Base-by-base conservation (phyloP, 768 basidiomycete genomes). In the Collybiopsis luxurians region DNA sequence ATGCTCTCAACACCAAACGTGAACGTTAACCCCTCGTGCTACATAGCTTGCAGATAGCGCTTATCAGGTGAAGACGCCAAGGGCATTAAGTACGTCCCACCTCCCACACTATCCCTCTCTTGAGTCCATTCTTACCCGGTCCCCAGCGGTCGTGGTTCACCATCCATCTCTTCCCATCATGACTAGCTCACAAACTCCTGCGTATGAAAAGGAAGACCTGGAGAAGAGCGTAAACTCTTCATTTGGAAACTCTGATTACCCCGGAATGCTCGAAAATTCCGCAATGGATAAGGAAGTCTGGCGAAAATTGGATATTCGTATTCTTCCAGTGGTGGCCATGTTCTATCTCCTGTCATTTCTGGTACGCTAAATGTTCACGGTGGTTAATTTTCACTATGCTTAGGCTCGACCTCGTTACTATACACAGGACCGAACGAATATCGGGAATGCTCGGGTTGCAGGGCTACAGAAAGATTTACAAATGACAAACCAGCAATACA, bases 381-480 rank as follows among this genome's bases (percentile, higher is more conserved):
- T n/a, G n/a, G 12, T 23, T 19, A 15, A 9, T 36, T 24, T 38
- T 13, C 17, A 7, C 15, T n/a, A 6, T 19, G 11, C 23, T 30
- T 28, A 28, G 2, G n/a, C 11, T 12, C 5, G 38, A 26, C 40
- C 11, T 26, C 21, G 5, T 40, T 6, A 28, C 17, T 21, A 4
- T 19, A 15, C 27, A n/a, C n/a, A 56, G 53, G 62, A 62, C 55
- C 56, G 64, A 40, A 63, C 62, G 21, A 66, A 66, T 40, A 46
- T 66, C 24, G 64, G 63, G n/a, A 66, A 66, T 56, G 61, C 63
- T 42, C 52, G 59, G 1, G 61, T 65, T 13, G 64, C 64, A 23
- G 62, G 62, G 26, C 55, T 65, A 7, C 60, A 63, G 43, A 59
- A 60, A 38, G 64, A 65, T 45, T 57, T 65, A 19, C n/a, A 55